phyloP scores from a whole-genome alignment of 1,284 basidiomycete genomes.

The Rugiboletus extremiorientalis region DNA sequence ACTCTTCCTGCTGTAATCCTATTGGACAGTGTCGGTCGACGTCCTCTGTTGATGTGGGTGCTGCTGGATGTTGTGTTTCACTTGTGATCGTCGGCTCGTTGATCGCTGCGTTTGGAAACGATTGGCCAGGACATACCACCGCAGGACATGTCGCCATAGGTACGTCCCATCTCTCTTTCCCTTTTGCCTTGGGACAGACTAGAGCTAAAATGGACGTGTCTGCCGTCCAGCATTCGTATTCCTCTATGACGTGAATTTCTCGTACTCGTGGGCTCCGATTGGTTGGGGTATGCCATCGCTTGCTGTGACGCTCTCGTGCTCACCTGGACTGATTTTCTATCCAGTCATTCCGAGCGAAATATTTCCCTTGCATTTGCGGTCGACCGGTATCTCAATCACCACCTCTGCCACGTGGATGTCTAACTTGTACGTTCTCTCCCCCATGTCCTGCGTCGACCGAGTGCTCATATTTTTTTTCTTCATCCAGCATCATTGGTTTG shows the following conservation, averaged over 20 bases:
- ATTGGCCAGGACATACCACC: conserved; percentile 27
- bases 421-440: conserved; percentile 19
- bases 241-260: conserved; percentile 35
- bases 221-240: conserved; percentile 30
- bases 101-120: conserved; percentile 28
- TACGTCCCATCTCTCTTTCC: not conserved
- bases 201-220: not conserved
- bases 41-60: conserved; percentile 35
- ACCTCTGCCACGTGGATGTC: conserved; percentile 34
- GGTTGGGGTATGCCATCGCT: conserved; percentile 30
- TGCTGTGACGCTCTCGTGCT: not conserved
- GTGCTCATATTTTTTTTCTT: too few species aligned
- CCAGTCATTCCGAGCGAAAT: conserved; percentile 34
- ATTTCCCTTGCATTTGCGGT: conserved; percentile 34
- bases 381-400: conserved; percentile 36
- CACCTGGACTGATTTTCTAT: not conserved
- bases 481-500: conserved; percentile 27
- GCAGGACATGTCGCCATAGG: conserved; percentile 35
- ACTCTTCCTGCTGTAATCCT: conserved; percentile 33
- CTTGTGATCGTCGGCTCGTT: conserved; percentile 32
- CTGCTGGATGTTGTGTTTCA: conserved; percentile 31
- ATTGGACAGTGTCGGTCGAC: conserved; percentile 33
- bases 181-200: not conserved
- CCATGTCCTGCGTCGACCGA: too few species aligned
- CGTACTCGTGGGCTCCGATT: conserved; percentile 38